Base-by-base conservation (phyloP, 2,329 filamentous ascomycete species). In the Neofusicoccum sp. region DNA sequence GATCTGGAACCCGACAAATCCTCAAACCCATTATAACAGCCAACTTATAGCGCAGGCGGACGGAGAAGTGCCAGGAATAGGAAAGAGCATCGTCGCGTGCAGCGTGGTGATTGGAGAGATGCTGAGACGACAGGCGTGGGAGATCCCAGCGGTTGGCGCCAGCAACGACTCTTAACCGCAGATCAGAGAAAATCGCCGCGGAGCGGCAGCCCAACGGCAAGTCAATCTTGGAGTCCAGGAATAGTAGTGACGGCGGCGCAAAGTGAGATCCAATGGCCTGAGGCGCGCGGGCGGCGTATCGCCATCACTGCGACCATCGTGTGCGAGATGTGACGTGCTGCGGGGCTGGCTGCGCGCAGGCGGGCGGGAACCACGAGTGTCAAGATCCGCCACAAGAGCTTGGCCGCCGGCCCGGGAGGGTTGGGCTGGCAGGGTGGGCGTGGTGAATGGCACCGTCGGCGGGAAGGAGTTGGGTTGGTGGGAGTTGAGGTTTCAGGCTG, bases 81-180 rank as follows among this genome's bases (percentile, higher is more conserved):
- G 3, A 43, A 14, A 38, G 20, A 56, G 26, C 14, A 24, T 41
- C n/a, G 51, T 12, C 14, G 26, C 20, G 6, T 7, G 11, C 16
- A 28, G 12, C 2, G 7, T n/a, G 36, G 14, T 56, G 38, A 56
- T 56, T 56, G 51, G 51, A 33, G 51, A 26, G 24, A 11, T 9
- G 51, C n/a, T 43, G 51, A 56, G 51, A 56, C 51, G 20, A n/a
- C 36, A 43, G 26, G n/a, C 40, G 51, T 56, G 51, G 51, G 51
- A 56, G 38, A 56, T 31, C 36, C 36, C 34, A 16, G 40, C 36
- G 33, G 36, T 28, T 56, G 51, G 51, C 51, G 51, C 51, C 51
- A 20, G 30, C 38, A 20, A 6, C 28, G 38, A 56, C 36, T 24
- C 51, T 43, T 43, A 43, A 28, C 51, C 38, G 51, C 28, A 56